Conservation (phyloP, 768 basidiomycete species). For the Gyrodon lividus region DNA sequence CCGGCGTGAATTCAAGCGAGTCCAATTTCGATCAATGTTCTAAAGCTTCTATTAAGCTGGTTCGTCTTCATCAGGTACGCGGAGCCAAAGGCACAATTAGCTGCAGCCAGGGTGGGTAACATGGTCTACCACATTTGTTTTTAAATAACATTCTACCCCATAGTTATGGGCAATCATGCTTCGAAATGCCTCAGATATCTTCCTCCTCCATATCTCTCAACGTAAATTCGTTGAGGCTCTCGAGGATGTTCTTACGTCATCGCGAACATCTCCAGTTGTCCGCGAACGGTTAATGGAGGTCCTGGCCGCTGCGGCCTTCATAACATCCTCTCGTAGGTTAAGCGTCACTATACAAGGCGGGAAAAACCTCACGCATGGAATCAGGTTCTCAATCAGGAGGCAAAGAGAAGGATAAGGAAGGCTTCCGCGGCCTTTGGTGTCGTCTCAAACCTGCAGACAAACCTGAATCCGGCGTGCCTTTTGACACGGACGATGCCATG, state of each 20-base stretch:
- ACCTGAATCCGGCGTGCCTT: constrained; percentile 80
- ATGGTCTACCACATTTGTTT: not conserved
- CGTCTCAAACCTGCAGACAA: constrained; percentile 78
- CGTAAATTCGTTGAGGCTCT: constrained; percentile 79
- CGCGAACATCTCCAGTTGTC: constrained; percentile 75
- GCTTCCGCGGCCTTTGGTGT: constrained; percentile 75
- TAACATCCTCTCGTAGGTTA: constrained; percentile 26
- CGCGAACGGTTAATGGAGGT: constrained; percentile 79
- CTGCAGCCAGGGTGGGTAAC: constrained; percentile 65
- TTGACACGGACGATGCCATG: constrained; percentile 78
- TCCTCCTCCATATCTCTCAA: constrained; percentile 65
- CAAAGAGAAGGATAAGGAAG: constrained; percentile 41
- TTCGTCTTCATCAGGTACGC: constrained; percentile 51
- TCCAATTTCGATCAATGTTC: constrained; percentile 4
- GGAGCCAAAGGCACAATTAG: constrained; percentile 71
- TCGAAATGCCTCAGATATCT: constrained; percentile 70
- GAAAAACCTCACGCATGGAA: constrained; percentile 1
- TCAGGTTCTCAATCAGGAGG: constrained; percentile 21
- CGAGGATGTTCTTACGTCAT: constrained; percentile 65
- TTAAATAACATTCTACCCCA: not conserved
- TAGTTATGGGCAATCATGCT: constrained; percentile 92
- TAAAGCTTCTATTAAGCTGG: constrained; percentile 3
- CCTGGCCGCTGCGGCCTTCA: constrained; percentile 76
- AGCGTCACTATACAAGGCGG: not conserved
- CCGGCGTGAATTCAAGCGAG: constrained; percentile 82